Conservation (phyloP, 1,284 basidiomycete species). For the Pseudozyma sp. region DNA sequence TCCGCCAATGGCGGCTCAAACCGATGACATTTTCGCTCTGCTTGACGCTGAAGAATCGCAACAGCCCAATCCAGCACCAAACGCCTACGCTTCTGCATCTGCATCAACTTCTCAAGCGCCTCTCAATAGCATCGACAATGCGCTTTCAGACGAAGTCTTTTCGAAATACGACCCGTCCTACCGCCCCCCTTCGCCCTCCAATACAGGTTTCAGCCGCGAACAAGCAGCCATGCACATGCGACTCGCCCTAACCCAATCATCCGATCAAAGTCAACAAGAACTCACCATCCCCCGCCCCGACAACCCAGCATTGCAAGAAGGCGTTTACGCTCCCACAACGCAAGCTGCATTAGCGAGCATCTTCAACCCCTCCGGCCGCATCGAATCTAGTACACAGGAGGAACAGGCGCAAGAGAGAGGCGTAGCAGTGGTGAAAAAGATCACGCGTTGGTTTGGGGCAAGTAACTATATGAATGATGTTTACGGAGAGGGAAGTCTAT, state of each 20-base stretch:
- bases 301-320: conserved; percentile 20
- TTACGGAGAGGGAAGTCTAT: conserved; percentile 18
- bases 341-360: conserved; percentile 20
- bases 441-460: conserved; percentile 26
- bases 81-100: neutral
- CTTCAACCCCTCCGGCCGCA: conserved; percentile 9
- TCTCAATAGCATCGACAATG: neutral
- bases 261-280: conserved; percentile 23
- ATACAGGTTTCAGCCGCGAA: conserved; percentile 29
- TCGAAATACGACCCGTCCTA: conserved; percentile 18
- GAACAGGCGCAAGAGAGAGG: conserved; percentile 9
- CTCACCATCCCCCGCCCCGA: conserved; percentile 30
- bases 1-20: conserved; percentile 6
- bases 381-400: conserved; percentile 7
- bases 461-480: conserved; percentile 37
- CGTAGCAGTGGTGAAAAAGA: conserved; percentile 16
- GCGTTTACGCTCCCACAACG: conserved; percentile 40
- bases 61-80: neutral
- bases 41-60: conserved; percentile 24
- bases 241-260: conserved; percentile 28
- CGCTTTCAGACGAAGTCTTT: conserved; percentile 1
- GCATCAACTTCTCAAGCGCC: neutral
- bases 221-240: conserved; percentile 35
- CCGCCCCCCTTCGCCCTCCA: conserved; percentile 32
- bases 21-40: conserved; percentile 35